These are phyloP conservation scores for Penicillium lividum DNA, from an alignment of 495 filamentous ascomycete species.

Conservation along the genomic window DNA sequence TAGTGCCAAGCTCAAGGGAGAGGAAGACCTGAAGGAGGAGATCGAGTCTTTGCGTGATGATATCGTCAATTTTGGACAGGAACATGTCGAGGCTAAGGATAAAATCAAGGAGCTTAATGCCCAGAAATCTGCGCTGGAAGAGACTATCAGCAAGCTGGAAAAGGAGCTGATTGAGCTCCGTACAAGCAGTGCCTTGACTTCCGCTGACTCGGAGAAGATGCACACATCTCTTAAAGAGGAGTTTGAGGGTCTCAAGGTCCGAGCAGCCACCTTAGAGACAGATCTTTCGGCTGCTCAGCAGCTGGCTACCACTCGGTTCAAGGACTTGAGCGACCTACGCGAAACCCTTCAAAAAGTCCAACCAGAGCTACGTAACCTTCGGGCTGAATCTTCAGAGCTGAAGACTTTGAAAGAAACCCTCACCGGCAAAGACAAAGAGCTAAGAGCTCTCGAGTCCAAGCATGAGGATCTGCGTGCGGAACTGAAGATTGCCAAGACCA, in stretches of 20 bases:
- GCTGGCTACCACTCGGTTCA: constrained; percentile 81
- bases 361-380: constrained; percentile 75
- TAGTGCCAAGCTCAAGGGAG: constrained; percentile 64
- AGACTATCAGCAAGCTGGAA: constrained; percentile 65
- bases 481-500: constrained; percentile 64
- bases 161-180: constrained; percentile 61
- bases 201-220: constrained; percentile 54
- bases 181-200: constrained; percentile 48
- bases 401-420: constrained; percentile 73
- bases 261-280: constrained; percentile 68
- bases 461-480: constrained; percentile 81
- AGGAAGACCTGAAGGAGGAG: constrained; percentile 83
- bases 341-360: constrained; percentile 81
- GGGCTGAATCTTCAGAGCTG: constrained; percentile 72
- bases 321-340: constrained; percentile 77
- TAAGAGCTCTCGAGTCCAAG: constrained; percentile 72
- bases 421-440: constrained; percentile 61
- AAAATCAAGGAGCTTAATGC: constrained; percentile 66
- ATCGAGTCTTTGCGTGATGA: constrained; percentile 82
- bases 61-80: constrained; percentile 70
- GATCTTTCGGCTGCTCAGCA: constrained; percentile 86
- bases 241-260: constrained; percentile 73
- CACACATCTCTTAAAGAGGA: constrained; percentile 64
- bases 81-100: constrained; percentile 81
- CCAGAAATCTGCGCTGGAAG: constrained; percentile 61